phyloP scores from a whole-genome alignment of 2,329 filamentous ascomycete genomes.

The Diaporthe helianthi region DNA sequence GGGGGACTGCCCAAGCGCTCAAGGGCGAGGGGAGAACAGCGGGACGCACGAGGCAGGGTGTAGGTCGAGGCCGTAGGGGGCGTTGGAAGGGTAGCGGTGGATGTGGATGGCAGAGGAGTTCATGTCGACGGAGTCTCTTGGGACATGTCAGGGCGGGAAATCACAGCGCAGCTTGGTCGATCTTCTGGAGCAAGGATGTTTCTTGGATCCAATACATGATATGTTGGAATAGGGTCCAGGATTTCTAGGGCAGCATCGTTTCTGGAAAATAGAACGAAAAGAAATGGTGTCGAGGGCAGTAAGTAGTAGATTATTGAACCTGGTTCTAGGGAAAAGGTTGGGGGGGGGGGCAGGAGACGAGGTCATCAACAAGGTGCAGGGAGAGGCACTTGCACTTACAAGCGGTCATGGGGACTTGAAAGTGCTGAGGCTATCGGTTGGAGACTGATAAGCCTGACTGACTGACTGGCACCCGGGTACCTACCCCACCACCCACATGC shows the following conservation, averaged over 20 bases:
- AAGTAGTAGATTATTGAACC: background rate
- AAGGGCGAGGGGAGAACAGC: background rate
- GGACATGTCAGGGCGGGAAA: constrained; percentile 10
- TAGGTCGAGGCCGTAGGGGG: constrained; percentile 25
- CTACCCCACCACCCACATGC: constrained; percentile 17
- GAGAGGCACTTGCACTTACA: constrained; percentile 18
- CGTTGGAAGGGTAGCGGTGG: constrained; percentile 24
- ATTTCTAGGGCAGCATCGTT: background rate
- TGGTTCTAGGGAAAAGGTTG: background rate
- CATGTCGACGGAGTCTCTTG: constrained; percentile 32
- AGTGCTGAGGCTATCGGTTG: constrained; percentile 13
- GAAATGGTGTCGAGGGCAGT: background rate
- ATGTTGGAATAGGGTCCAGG: background rate
- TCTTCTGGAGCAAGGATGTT: background rate
- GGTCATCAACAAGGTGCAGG: constrained; percentile 18
- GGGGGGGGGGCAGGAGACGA: constrained; percentile 2
- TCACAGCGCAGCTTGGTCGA: constrained; percentile 1
- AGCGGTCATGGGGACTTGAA: constrained; percentile 5
- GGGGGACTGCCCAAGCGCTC: background rate
- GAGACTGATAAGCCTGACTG: constrained; percentile 23
- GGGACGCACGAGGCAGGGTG: constrained; percentile 7
- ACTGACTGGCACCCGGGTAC: background rate
- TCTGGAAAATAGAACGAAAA: background rate
- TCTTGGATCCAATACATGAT: background rate
- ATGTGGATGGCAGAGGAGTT: constrained; percentile 29